Conservation (phyloP, 352 stramenopile species). For the Phytophthora constricta region DNA sequence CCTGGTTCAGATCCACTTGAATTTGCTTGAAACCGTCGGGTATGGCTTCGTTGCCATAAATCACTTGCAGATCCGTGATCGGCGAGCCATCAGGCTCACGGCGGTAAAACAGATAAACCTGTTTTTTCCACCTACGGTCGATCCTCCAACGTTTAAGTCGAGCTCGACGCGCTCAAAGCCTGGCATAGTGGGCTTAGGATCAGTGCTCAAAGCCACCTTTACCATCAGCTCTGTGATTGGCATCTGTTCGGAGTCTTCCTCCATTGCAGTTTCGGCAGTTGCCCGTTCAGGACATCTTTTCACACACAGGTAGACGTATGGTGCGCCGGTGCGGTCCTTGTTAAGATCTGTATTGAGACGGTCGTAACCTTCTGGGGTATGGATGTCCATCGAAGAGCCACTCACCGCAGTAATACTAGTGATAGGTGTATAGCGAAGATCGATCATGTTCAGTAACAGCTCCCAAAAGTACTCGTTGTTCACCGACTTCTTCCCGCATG, state of each 20-base stretch:
- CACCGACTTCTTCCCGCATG: conserved; percentile 79
- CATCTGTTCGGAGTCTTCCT: conserved; percentile 41
- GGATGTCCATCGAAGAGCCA: conserved; percentile 74
- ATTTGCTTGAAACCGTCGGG: conserved; percentile 90
- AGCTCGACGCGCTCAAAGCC: conserved; percentile 85
- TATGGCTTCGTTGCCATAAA: conserved; percentile 81
- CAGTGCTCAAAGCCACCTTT: conserved; percentile 62
- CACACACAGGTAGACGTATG: conserved; percentile 87
- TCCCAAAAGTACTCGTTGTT: conserved; percentile 92
- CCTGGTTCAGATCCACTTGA: conserved; percentile 87
- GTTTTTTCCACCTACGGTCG: conserved; percentile 70
- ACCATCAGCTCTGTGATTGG: conserved; percentile 86
- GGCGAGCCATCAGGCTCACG: conserved; percentile 79
- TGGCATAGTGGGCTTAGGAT: conserved; percentile 64
- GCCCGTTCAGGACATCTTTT: conserved; percentile 68
- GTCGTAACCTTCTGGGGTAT: conserved; percentile 71
- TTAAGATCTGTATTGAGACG: conserved; percentile 87
- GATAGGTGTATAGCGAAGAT: conserved; percentile 88
- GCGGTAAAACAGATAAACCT: conserved; percentile 86
- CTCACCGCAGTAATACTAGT: conserved; percentile 79
- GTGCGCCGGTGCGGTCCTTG: conserved; percentile 77
- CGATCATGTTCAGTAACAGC: conserved; percentile 90
- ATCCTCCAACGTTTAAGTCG: conserved; percentile 77
- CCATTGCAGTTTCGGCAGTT: conserved; percentile 36
- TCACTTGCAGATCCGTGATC: conserved; percentile 85